Evolutionary conservation across 805 yeast species (phyloP), one percentile per base, ranked within the genome.

Genomic region (Candida manassasensis): DNA sequence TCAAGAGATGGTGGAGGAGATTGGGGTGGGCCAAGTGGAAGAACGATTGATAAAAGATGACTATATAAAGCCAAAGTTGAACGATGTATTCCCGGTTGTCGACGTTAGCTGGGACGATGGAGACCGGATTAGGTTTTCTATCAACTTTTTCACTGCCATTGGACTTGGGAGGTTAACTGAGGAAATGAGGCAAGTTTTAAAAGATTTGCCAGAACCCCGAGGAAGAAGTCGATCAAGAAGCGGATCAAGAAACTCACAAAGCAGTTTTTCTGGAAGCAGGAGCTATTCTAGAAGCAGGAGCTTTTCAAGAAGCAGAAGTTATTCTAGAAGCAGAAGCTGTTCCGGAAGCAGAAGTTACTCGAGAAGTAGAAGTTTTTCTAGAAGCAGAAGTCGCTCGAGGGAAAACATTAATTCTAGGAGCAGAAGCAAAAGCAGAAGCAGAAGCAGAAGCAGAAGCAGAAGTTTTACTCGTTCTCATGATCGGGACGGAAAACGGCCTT

Each of bases 111-210:
- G 45, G 45, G 27, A 57, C 2, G 69, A 68, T 36, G 65, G 69
- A 4, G 80, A 77, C 7, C 62, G 74, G 44, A 61, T 81, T 10
- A 67, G 90, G 40, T 90, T 89, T 53, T 73, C 94, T 2, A 87
- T 88, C 52, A 90, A 90, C 52, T 90, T 72, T 54, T 90, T 90
- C 57, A 90, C 97, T 0, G 96, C 97, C 1, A 87, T 90, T 42
- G 94, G 94, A 0, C 55, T 90, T 32, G 97, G 97, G 29, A 70
- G 73, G 2, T 54, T 90, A 38, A 89, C 97, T 0, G 95, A 86
- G 25, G 73, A 64, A 1, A 83, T 89, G 94, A 74, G 97, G 59
- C 71, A 64, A 4, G 65, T 60, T 11, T 55, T 80, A 39, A 51
- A 58, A 35, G 45, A 47, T 12, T 45, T 67, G 21, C 57, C 68